A percentile compares a stretch with the other conserved stretches of the same genome.
Conservation (phyloP, 345 rosid genomes). For the Gossypium mustelinum region DNA sequence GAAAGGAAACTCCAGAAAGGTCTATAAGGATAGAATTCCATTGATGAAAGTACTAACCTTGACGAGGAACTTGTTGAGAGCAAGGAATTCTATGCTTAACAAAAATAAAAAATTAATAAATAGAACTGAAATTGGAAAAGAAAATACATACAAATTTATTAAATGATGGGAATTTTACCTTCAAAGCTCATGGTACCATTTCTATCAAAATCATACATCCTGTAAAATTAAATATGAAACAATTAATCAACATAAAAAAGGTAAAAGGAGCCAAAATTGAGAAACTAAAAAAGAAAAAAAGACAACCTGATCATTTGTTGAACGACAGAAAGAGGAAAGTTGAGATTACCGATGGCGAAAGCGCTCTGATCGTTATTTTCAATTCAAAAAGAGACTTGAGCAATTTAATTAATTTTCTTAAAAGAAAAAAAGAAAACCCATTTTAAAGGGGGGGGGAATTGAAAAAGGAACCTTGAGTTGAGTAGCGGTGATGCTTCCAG, state of each 20-base stretch:
- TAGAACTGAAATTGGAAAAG: neutral
- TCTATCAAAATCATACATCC: slow-evolving; percentile 71
- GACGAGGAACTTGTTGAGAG: slow-evolving; percentile 58
- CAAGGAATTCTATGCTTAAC: slow-evolving; percentile 46
- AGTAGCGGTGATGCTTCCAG: slow-evolving; percentile 50
- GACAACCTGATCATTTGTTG: slow-evolving; percentile 66
- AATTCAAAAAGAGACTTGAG: neutral
- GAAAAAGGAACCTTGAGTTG: slow-evolving; percentile 49
- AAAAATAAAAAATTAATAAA: neutral
- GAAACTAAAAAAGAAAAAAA: neutral
- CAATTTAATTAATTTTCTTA: neutral
- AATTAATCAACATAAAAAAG: neutral
- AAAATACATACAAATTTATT: neutral
- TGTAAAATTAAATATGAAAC: slow-evolving; percentile 8
- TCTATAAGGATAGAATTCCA: neutral
- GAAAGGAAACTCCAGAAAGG: neutral
- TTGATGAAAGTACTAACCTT: slow-evolving; percentile 41
- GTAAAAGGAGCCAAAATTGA: neutral
- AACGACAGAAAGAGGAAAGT: slow-evolving; percentile 50
- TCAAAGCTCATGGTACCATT: slow-evolving; percentile 68
- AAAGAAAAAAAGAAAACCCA: neutral
- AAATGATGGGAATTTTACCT: slow-evolving; percentile 26
- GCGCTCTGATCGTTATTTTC: slow-evolving; percentile 38
- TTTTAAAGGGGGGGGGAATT: neutral
- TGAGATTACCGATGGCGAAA: slow-evolving; percentile 54